phyloP scores from a whole-genome alignment of 1,284 basidiomycete genomes.

The Malassezia slooffiae region DNA sequence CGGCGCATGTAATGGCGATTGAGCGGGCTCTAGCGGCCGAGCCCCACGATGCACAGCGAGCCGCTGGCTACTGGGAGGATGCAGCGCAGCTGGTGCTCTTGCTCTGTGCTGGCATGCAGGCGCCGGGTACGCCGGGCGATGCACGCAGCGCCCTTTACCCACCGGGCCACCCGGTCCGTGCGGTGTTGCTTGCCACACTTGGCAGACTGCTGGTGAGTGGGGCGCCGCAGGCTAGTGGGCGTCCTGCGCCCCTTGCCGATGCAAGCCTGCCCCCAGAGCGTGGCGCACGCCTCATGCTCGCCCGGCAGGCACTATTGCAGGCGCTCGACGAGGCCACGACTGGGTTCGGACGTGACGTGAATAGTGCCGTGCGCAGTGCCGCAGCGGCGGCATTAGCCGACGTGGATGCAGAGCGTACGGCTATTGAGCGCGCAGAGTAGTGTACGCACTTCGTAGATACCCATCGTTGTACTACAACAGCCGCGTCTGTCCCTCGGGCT shows the following conservation, averaged over 20 bases:
- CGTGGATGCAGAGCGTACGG: too few species aligned
- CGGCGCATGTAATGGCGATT: conserved; percentile 11
- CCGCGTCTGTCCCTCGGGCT: too few species aligned
- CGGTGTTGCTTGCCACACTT: conserved; percentile 63
- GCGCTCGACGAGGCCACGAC: conserved; percentile 23
- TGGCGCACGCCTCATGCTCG: conserved; percentile 16
- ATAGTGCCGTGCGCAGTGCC: too few species aligned
- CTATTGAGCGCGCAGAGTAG: too few species aligned
- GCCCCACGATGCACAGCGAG: too few species aligned
- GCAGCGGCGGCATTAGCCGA: too few species aligned
- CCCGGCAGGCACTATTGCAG: conserved; percentile 21
- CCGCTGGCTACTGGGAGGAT: conserved; percentile 24
- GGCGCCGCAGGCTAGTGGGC: too few species aligned
- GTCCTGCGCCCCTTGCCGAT: conserved; percentile 1
- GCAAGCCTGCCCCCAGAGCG: conserved; percentile 9
- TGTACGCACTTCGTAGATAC: too few species aligned
- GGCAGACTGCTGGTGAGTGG: conserved; percentile 70
- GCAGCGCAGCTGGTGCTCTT: conserved; percentile 49
- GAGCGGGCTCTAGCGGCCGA: conserved; percentile 2
- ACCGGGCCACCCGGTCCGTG: conserved; percentile 66
- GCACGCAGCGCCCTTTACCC: conserved; percentile 51
- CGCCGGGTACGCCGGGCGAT: conserved; percentile 13
- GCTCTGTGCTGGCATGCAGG: conserved; percentile 54
- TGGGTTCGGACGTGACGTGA: conserved; percentile 18
- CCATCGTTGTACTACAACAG: too few species aligned